Evolutionary conservation across 495 filamentous ascomycete species (phyloP).

Genomic region (Penicillium chermesinum): DNA sequence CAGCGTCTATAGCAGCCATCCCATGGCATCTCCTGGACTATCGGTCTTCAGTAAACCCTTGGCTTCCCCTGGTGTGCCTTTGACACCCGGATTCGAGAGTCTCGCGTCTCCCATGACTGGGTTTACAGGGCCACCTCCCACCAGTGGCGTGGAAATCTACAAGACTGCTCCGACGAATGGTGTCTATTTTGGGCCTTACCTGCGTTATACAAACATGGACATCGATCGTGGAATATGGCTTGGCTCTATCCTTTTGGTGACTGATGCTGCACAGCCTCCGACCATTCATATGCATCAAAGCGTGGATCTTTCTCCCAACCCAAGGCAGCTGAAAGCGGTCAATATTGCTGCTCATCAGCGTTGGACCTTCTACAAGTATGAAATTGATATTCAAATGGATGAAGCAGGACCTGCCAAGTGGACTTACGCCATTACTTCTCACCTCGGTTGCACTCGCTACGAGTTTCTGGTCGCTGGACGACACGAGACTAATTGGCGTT

Average conservation of each 20-base stretch:
- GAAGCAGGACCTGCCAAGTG: constrained; percentile 78
- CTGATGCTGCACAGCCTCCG: constrained; percentile 87
- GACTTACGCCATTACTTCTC: constrained; percentile 98
- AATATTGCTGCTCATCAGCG: constrained; percentile 83
- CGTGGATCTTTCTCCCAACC: constrained; percentile 86
- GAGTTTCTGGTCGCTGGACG: constrained; percentile 96
- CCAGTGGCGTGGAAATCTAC: constrained; percentile 83
- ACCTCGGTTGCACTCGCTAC: constrained; percentile 92
- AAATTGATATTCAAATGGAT: constrained; percentile 86
- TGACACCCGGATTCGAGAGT: constrained; percentile 69
- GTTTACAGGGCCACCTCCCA: constrained; percentile 80
- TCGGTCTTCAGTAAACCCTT: constrained; percentile 68
- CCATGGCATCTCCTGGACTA: constrained; percentile 65
- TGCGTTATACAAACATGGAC: constrained; percentile 96
- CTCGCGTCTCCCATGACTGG: constrained; percentile 69
- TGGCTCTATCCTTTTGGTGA: constrained; percentile 77
- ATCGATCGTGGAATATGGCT: constrained; percentile 86
- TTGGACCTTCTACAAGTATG: constrained; percentile 96
- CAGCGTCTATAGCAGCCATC: constrained; percentile 70
- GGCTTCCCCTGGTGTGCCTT: constrained; percentile 68
- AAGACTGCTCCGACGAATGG: constrained; percentile 90
- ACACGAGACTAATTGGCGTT: constrained; percentile 90
- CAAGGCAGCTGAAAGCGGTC: constrained; percentile 77
- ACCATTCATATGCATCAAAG: constrained; percentile 96
- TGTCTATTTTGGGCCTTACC: constrained; percentile 97